These are phyloP conservation scores for Camellia japonica DNA, from an alignment of 148 eudicot genomes.

Conservation along the genomic window DNA sequence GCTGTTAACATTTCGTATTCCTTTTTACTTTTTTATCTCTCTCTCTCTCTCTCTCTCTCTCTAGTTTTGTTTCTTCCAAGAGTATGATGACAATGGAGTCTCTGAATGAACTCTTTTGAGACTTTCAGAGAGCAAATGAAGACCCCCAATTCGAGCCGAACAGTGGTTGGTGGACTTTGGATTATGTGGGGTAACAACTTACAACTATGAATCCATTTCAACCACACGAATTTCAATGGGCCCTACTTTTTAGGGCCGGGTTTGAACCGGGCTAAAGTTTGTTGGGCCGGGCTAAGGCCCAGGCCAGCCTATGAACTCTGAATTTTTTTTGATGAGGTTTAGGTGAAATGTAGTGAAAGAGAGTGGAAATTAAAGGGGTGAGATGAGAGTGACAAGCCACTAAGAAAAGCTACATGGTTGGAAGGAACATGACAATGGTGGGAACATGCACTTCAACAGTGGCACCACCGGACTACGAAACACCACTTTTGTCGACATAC, in stretches of 20 bases:
- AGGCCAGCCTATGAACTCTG: too few relatives aligned
- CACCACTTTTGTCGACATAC: too few relatives aligned
- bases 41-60: not conserved
- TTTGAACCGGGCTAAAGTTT: too few relatives aligned
- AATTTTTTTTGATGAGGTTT: too few relatives aligned
- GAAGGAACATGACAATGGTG: not conserved
- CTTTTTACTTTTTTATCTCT: not conserved
- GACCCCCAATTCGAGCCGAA: not conserved
- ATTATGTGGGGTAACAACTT: conserved; percentile 34
- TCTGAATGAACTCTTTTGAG: not conserved
- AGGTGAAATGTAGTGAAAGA: too few relatives aligned
- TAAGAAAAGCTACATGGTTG: not conserved
- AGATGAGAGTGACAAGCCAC: conserved; percentile 1
- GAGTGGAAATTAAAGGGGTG: too few relatives aligned
- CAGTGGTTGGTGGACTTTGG: conserved; percentile 16
- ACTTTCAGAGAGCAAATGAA: not conserved
- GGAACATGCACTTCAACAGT: not conserved
- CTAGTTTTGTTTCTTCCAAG: not conserved
- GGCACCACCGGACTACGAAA: too few relatives aligned
- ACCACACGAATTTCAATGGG: conserved; percentile 23
- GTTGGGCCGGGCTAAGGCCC: too few relatives aligned
- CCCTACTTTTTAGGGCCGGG: too few relatives aligned
- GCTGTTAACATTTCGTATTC: conserved; percentile 31
- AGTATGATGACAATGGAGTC: conserved; percentile 1
- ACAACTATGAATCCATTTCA: conserved; percentile 6